A percentile compares a stretch with the other conserved stretches of the same genome.
phyloP scores from a whole-genome alignment of 805 yeast genomes.

The Starmerella roubikii region DNA sequence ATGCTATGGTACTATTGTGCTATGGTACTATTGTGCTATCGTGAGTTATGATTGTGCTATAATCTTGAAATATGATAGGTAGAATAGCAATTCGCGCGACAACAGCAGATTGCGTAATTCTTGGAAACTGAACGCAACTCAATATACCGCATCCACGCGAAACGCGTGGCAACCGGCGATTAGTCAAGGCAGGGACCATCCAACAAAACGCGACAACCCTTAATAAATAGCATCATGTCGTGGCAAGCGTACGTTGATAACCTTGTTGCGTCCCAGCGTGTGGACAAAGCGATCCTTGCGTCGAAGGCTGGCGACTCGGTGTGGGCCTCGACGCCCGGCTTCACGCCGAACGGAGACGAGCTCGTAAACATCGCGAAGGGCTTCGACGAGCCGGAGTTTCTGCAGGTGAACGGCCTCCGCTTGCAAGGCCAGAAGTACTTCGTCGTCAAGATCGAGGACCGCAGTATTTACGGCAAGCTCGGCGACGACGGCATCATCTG shows the following conservation, averaged over 20 bases:
- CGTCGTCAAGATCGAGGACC: conserved; percentile 74
- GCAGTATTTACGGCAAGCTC: conserved; percentile 84
- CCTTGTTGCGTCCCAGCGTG: conserved; percentile 69
- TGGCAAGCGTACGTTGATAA: conserved; percentile 85
- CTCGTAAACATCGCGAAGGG: conserved; percentile 63
- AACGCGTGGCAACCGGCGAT: no score
- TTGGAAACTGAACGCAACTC: no score
- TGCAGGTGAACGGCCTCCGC: conserved; percentile 80
- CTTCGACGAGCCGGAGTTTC: conserved; percentile 59
- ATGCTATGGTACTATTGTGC: no score
- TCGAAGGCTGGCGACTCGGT: conserved; percentile 88
- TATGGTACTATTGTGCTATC: no score
- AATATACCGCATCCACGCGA: no score
- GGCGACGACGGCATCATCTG: conserved; percentile 80
- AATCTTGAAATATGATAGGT: no score
- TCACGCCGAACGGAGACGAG: conserved; percentile 54
- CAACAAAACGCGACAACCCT: no score
- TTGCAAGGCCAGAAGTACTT: conserved; percentile 77
- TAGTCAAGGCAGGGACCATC: no score
- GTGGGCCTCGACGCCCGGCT: conserved; percentile 77
- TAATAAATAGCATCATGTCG: no score
- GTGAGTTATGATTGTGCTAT: no score
- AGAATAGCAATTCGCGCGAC: no score
- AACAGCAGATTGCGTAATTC: no score
- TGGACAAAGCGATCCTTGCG: conserved; percentile 85